Conservation (phyloP, 495 filamentous ascomycete species). For the Achaetomiella virescens region DNA sequence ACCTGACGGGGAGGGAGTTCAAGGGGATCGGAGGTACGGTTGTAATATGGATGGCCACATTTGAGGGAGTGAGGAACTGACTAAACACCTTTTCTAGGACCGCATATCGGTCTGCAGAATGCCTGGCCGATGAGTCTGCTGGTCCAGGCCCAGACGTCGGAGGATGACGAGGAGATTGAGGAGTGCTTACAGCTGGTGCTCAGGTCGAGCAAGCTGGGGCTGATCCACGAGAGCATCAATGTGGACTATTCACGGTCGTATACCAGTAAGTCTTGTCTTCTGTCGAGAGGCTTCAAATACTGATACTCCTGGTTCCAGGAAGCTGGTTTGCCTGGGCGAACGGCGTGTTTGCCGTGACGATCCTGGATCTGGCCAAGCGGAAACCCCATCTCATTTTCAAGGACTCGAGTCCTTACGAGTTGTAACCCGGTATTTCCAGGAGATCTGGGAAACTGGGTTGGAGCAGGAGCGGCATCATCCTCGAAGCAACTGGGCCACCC, state of each 20-base stretch:
- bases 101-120: slow-evolving; percentile 71
- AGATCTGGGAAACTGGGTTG: not conserved
- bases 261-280: slow-evolving; percentile 53
- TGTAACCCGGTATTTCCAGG: slow-evolving; percentile 11
- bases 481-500: no score
- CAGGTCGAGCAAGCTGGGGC: slow-evolving; percentile 62
- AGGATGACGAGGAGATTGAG: slow-evolving; percentile 77
- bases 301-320: slow-evolving; percentile 34
- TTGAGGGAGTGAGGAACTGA: slow-evolving; percentile 1
- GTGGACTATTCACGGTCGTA: slow-evolving; percentile 69
- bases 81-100: slow-evolving; percentile 27
- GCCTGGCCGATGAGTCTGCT: slow-evolving; percentile 98
- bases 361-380: slow-evolving; percentile 78
- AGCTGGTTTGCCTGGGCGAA: slow-evolving; percentile 99
- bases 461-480: no score
- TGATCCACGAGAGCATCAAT: slow-evolving; percentile 90
- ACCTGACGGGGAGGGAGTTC: slow-evolving; percentile 70
- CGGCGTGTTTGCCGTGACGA: slow-evolving; percentile 89
- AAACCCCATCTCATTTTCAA: slow-evolving; percentile 86
- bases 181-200: slow-evolving; percentile 66
- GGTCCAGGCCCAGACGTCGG: slow-evolving; percentile 83
- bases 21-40: slow-evolving; percentile 74
- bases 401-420: slow-evolving; percentile 42
- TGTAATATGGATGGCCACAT: not conserved
- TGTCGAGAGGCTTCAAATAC: not conserved